A percentile compares a stretch with the other conserved stretches of the same genome.
Conservation (phyloP, 1,284 basidiomycete genomes). For the Irpex rosettiformis region DNA sequence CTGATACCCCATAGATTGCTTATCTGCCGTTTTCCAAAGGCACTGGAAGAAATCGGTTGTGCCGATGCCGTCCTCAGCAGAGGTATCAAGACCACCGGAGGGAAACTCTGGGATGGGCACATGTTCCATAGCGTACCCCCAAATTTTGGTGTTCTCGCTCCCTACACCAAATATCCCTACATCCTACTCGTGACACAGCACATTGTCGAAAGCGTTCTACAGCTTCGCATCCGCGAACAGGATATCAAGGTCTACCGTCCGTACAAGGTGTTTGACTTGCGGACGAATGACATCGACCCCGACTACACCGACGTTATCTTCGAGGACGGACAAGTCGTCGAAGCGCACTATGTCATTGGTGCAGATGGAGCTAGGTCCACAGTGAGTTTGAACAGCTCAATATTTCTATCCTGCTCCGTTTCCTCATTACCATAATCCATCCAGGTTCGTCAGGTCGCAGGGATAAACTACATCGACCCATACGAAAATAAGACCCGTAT, state of each 20-base stretch:
- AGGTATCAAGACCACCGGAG: constrained; percentile 32
- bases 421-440: not conserved
- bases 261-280: constrained; percentile 30
- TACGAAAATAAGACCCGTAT: constrained; percentile 12
- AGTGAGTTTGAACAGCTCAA: constrained; percentile 29
- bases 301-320: constrained; percentile 40
- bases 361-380: constrained; percentile 55
- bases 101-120: constrained; percentile 31
- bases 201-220: constrained; percentile 42
- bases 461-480: constrained; percentile 28
- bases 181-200: constrained; percentile 43
- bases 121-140: constrained; percentile 26
- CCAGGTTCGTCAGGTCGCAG: constrained; percentile 25
- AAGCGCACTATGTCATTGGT: constrained; percentile 47
- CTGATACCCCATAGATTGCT: not conserved
- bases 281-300: constrained; percentile 13
- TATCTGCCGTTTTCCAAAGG: constrained; percentile 26
- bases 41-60: constrained; percentile 43
- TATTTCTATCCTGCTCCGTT: not conserved
- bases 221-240: constrained; percentile 30
- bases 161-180: constrained; percentile 45
- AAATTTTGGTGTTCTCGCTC: constrained; percentile 29
- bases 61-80: constrained; percentile 36
- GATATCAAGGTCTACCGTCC: constrained; percentile 35
- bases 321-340: constrained; percentile 44